Conservation (phyloP, 2,329 filamentous ascomycete species). For the Graphilbum sp. region DNA sequence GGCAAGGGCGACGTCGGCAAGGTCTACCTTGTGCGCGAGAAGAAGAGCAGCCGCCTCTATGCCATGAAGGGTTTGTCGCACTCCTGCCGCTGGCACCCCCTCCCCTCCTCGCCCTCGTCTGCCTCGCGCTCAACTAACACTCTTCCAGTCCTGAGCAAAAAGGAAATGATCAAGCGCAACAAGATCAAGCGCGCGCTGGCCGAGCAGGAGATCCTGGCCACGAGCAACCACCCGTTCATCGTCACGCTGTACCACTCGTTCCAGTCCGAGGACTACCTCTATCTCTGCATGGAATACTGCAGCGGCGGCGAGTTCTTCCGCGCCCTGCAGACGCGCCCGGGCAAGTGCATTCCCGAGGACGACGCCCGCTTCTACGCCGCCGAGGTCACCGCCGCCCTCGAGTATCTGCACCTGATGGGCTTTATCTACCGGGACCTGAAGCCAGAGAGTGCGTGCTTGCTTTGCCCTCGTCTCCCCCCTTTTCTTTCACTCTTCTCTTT, state of each 20-base stretch:
- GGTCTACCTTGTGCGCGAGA: slow-evolving; percentile 92
- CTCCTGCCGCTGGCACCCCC: too few relatives aligned
- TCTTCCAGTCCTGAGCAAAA: slow-evolving; percentile 85
- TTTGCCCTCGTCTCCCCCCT: not conserved
- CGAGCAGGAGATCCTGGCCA: slow-evolving; percentile 94
- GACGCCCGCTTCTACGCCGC: slow-evolving; percentile 95
- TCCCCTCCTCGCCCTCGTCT: too few relatives aligned
- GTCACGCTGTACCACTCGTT: slow-evolving; percentile 98
- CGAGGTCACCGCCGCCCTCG: slow-evolving; percentile 88
- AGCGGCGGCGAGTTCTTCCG: slow-evolving; percentile 97
- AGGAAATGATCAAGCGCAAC: slow-evolving; percentile 99
- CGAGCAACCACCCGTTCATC: slow-evolving; percentile 97
- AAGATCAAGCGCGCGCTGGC: slow-evolving; percentile 98
- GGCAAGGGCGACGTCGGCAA: slow-evolving; percentile 98
- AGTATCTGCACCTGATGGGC: slow-evolving; percentile 96
- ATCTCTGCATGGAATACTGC: slow-evolving; percentile 99
- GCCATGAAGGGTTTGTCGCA: slow-evolving; percentile 99
- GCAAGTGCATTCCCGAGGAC: slow-evolving; percentile 94
- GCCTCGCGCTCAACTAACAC: too few relatives aligned
- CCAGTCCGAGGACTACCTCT: slow-evolving; percentile 95
- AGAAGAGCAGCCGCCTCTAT: slow-evolving; percentile 89
- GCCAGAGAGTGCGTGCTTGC: slow-evolving; percentile 67
- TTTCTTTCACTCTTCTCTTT: not conserved
- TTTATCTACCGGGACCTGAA: slow-evolving; percentile 98
- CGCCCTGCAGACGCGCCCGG: slow-evolving; percentile 85